Evolutionary conservation across 192 early-diverging fungal species (phyloP), one percentile per base, ranked within the genome.

Genomic region (Cladochytrium replicatum): DNA sequence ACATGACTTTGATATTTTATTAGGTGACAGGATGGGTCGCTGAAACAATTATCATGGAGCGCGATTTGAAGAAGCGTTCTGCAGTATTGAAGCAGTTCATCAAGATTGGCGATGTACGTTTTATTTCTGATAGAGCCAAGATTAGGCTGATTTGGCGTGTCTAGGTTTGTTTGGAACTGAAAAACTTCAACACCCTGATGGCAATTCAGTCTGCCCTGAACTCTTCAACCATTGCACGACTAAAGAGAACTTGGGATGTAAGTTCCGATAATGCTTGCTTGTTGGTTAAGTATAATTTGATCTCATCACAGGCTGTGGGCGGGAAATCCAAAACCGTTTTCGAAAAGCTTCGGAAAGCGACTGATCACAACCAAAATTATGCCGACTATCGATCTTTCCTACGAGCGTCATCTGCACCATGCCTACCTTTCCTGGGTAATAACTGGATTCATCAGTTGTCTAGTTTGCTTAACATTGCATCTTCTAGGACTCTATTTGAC

Each of bases 31-130:
- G 77, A 19, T 93, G 88, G 87, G 87, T 93, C 34, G 74, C 81
- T 0, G 81, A 77, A 40, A 71, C 78, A 29, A 89, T 96, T 15
- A 55, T 96, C 28, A 60, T 72, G 17, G 85, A 93, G 57, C 55
- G 68, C 19, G 93, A 97, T 29, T 50, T 84, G 41, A 88, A 86
- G 65, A 85, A 81, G 44, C 81, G 93, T 37, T 75, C 76, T 1
- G 55, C 54, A 0, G 55, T 86, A 22, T 75, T 97, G 32, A 91
- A 91, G 64, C 82, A 85, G 63, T 87, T 88, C 61, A 85, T 97
- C 29, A 67, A 75, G 13, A 77, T 97, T 55, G 69, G 55, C 2
- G 64, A 60, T n/a, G 66, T 68, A 57, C 15, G 46, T 13, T 3
- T 21, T 8, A n/a, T 15, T 7, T 47, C 15, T 15, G 22, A n/a